phyloP scores from a whole-genome alignment of 2,329 filamentous ascomycete genomes.

The Xylariaceae sp. region DNA sequence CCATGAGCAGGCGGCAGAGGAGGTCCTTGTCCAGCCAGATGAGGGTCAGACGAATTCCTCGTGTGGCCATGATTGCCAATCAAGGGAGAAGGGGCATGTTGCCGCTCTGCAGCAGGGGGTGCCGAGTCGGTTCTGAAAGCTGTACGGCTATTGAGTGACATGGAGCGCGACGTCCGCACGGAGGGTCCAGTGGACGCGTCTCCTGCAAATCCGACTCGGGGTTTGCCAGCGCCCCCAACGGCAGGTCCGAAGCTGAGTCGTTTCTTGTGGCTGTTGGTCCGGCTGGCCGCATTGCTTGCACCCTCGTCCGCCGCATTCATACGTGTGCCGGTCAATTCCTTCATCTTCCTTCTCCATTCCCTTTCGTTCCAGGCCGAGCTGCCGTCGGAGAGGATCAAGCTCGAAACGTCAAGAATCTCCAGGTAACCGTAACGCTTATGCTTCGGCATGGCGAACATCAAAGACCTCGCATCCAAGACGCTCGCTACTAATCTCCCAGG shows the following conservation, averaged over 20 bases:
- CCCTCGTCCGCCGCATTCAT: slow-evolving; percentile 58
- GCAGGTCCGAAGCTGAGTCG: slow-evolving; percentile 44
- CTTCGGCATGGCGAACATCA: slow-evolving; percentile 98
- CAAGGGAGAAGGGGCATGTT: slow-evolving; percentile 28
- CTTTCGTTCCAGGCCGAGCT: slow-evolving; percentile 73
- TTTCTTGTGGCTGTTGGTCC: slow-evolving; percentile 51
- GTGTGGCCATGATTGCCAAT: slow-evolving; percentile 29
- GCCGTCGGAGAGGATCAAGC: slow-evolving; percentile 69
- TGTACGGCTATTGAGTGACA: slow-evolving; percentile 35
- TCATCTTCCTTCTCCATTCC: slow-evolving; percentile 84
- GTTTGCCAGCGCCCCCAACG: slow-evolving; percentile 26
- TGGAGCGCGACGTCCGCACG: slow-evolving; percentile 45
- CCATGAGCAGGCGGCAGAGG: slow-evolving; percentile 18
- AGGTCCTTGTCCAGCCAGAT: slow-evolving; percentile 18
- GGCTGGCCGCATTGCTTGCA: slow-evolving; percentile 34
- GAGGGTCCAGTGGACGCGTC: slow-evolving; percentile 35
- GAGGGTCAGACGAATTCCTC: slow-evolving; percentile 42
- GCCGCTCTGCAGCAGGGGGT: slow-evolving; percentile 33
- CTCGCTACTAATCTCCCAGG: slow-evolving; percentile 83
- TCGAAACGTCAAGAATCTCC: slow-evolving; percentile 77
- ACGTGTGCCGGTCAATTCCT: slow-evolving; percentile 74
- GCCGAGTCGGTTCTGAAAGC: slow-evolving; percentile 42
- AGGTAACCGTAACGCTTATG: slow-evolving; percentile 83
- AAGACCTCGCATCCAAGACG: slow-evolving; percentile 72
- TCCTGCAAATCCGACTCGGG: slow-evolving; percentile 52